Evolutionary conservation across 176 grass and related monocot species (phyloP).

Genomic region (Typha latifolia): DNA sequence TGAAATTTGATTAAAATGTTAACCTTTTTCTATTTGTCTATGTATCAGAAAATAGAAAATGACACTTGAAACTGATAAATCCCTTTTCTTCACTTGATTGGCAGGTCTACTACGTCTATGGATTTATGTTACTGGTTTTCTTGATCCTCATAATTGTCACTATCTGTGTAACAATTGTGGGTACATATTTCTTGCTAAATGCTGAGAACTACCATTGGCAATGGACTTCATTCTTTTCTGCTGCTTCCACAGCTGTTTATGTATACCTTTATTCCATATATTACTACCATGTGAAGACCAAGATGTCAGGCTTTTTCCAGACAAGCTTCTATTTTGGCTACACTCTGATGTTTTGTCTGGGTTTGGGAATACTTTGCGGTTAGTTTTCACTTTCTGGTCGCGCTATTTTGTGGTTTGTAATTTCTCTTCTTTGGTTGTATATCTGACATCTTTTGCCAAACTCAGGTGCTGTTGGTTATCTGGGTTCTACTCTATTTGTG

Average conservation of each 20-base stretch:
- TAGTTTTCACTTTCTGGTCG: constrained; percentile 18
- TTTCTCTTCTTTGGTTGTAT: background rate
- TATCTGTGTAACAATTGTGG: constrained; percentile 87
- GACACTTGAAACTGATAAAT: constrained; percentile 15
- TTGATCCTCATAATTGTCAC: constrained; percentile 90
- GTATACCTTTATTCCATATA: constrained; percentile 94
- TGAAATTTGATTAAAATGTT: background rate
- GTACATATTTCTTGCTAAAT: constrained; percentile 94
- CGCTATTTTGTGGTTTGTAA: background rate
- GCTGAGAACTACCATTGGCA: constrained; percentile 98
- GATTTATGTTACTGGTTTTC: constrained; percentile 93
- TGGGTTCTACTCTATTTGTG: constrained; percentile 64
- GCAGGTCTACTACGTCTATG: constrained; percentile 97
- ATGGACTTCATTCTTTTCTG: constrained; percentile 98
- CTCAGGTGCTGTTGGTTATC: constrained; percentile 58
- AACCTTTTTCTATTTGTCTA: background rate
- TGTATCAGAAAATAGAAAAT: background rate
- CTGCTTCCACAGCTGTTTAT: constrained; percentile 86
- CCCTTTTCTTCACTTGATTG: constrained; percentile 8
- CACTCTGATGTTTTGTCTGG: constrained; percentile 93
- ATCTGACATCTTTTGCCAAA: constrained; percentile 7
- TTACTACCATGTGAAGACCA: constrained; percentile 94
- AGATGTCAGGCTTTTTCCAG: constrained; percentile 98
- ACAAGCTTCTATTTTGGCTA: constrained; percentile 97
- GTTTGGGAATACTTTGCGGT: constrained; percentile 93